phyloP scores from a whole-genome alignment of 352 stramenopile species.

The Saprolegnia diclina region DNA sequence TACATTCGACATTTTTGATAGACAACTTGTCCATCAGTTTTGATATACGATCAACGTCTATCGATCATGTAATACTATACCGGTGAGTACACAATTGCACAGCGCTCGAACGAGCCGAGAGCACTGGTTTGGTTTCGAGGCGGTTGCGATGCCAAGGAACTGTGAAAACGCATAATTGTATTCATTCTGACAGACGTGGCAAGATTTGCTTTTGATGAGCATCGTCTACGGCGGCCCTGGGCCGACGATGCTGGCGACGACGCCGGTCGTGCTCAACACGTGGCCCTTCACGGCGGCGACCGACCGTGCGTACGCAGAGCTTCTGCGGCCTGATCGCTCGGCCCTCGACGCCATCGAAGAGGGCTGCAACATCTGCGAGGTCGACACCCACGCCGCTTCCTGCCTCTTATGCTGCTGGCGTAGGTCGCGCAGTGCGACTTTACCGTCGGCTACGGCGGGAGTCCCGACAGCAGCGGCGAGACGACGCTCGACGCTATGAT shows the following conservation, averaged over 20 bases:
- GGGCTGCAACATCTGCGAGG: slow-evolving; percentile 73
- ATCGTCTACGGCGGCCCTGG: no score
- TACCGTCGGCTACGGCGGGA: slow-evolving; percentile 84
- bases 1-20: no score
- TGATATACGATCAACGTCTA: no score
- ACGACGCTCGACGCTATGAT: slow-evolving; percentile 91
- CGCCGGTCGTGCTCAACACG: slow-evolving; percentile 70
- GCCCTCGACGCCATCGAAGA: slow-evolving; percentile 59
- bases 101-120: no score
- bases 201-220: no score
- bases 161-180: no score
- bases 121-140: no score
- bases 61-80: no score
- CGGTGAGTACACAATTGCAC: no score
- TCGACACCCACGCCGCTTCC: not conserved
- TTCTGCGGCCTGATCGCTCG: slow-evolving; percentile 25
- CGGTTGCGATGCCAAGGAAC: no score
- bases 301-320: slow-evolving; percentile 47
- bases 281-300: slow-evolving; percentile 78
- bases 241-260: not conserved
- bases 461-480: slow-evolving; percentile 77
- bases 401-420: not conserved
- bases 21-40: no score
- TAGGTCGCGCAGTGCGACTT: slow-evolving; percentile 79
- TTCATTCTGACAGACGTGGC: no score